Evolutionary conservation across 2,329 filamentous ascomycete genomes (phyloP), one percentile per base, ranked within the genome.

Genomic region (Xylaria multiplex): DNA sequence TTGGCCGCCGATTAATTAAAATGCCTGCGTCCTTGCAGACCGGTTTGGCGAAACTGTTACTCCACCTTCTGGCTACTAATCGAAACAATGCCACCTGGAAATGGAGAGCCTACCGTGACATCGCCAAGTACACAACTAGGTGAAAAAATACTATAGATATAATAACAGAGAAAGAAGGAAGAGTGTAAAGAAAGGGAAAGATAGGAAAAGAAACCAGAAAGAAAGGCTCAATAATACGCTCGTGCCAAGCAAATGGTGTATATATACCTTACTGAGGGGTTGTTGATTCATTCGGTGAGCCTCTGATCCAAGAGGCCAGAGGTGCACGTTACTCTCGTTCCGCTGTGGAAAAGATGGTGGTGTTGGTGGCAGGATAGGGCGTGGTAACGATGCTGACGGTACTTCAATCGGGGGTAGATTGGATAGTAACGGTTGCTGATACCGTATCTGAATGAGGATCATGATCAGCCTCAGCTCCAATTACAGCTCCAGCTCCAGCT

Each of bases 281-380:
- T 78, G 80, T 77, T 79, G 78, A 81, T 81, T 82, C 81, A 83
- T 83, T 74, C 76, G 80, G 76, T 72, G 74, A 74, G 74, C 75
- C 76, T 79, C 78, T 74, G 73, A 74, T 72, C 76, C 72, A 62
- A 70, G 69, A 73, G 75, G 63, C 68, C 62, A 80, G 77, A 76
- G 78, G 77, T 73, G 74, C 76, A 73, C 73, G 74, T 70, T 65
- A 59, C 60, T 65, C 48, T 54, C 45, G 67, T 67, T 72, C 71
- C 72, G 72, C 72, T 72, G 68, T 68, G 70, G 70, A 64, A 65
- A 72, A 62, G 70, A 67, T 65, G 65, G 68, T 69, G 62, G 58
- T 65, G 71, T 59, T 59, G 64, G 59, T 66, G 54, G 61, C 19
- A 61, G 57, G 50, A 69, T 68, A 62, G 66, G 69, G 62, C 63